Conservation (phyloP, 225 moss, liverwort and hornwort species). For the Pleurozium schreberi region DNA sequence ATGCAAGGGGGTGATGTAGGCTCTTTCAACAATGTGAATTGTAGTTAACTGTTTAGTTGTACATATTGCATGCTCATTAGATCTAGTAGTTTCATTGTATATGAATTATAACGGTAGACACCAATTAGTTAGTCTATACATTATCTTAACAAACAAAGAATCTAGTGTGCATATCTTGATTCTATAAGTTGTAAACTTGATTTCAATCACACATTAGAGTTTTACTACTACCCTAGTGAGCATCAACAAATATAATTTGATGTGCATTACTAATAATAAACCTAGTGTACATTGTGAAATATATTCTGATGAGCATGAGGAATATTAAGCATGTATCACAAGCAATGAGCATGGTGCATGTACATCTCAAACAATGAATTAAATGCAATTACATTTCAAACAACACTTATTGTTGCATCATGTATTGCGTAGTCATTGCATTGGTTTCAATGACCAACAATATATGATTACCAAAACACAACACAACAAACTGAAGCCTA, state of each 20-base stretch:
- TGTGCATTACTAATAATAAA: neutral
- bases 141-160: no score
- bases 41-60: neutral
- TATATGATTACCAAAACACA: rapidly evolving
- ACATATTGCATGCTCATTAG: neutral
- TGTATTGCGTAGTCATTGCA: neutral
- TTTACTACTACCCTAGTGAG: rapidly evolving
- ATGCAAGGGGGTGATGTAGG: neutral
- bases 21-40: neutral
- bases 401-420: neutral
- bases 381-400: neutral
- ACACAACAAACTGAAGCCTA: rapidly evolving
- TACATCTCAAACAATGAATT: neutral
- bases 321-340: no score
- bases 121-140: rapidly evolving
- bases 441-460: neutral
- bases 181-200: neutral
- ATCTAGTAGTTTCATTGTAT: neutral
- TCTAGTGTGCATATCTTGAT: neutral
- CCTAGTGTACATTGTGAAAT: no score
- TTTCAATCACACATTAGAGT: rapidly evolving
- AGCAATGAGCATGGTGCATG: rapidly evolving
- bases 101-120: neutral
- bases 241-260: neutral
- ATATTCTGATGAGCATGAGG: neutral